These are phyloP conservation scores for Populus hybrid DNA, from an alignment of 441 rosid genomes.

Conservation along the genomic window DNA sequence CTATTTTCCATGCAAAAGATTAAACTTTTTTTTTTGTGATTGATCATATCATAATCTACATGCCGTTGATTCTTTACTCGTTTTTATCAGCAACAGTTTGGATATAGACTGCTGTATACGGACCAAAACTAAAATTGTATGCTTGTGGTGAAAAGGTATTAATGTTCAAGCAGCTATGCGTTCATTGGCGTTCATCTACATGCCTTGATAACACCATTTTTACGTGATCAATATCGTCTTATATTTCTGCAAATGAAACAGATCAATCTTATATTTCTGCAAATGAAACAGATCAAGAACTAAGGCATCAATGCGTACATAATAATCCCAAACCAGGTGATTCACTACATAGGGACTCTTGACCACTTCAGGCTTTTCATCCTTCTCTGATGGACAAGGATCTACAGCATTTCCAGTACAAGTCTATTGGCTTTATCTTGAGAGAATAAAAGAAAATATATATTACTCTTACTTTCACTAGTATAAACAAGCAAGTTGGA, in stretches of 20 bases:
- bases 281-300: background rate
- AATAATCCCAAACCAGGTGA: constrained; percentile 86
- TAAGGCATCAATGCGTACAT: constrained; percentile 34
- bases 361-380: constrained; percentile 70
- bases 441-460: background rate
- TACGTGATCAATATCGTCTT: too few relatives aligned
- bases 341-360: constrained; percentile 87
- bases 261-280: background rate
- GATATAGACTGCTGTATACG: too few relatives aligned
- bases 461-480: background rate
- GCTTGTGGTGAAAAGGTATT: too few relatives aligned
- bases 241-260: background rate
- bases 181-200: too few relatives aligned
- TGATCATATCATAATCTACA: too few relatives aligned
- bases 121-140: too few relatives aligned
- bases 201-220: too few relatives aligned
- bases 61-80: too few relatives aligned
- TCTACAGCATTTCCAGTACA: constrained; percentile 59
- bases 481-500: background rate
- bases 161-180: too few relatives aligned
- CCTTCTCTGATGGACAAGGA: constrained; percentile 67
- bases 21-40: too few relatives aligned
- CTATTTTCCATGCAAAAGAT: too few relatives aligned
- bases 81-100: too few relatives aligned
- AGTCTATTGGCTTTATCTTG: constrained; percentile 81